Conservation (phyloP, 805 yeast genomes). For the Brettanomyces bruxellensis region DNA sequence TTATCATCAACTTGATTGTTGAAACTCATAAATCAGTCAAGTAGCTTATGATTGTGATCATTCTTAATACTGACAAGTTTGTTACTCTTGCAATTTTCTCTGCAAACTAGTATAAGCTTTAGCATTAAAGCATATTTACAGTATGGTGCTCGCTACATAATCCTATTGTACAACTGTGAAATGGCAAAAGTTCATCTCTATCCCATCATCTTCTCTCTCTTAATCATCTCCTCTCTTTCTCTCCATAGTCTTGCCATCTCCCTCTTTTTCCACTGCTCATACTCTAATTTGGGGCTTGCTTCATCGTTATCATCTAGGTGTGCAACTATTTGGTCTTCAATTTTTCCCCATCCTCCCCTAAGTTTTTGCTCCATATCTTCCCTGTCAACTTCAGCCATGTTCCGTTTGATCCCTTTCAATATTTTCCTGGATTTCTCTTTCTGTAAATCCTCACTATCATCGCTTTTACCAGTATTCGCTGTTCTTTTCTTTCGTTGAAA, state of each 20-base stretch:
- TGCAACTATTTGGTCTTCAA: conserved; percentile 15
- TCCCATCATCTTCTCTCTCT: conserved; percentile 7
- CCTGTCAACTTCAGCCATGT: conserved; percentile 12
- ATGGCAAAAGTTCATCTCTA: no score
- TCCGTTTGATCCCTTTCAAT: conserved; percentile 19
- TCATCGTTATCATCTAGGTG: conserved; percentile 54
- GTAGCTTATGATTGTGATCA: no score
- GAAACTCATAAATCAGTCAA: no score
- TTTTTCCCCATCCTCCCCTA: conserved; percentile 11
- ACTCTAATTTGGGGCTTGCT: conserved; percentile 40
- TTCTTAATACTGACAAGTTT: no score
- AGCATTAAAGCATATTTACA: no score
- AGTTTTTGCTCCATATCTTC: conserved; percentile 14
- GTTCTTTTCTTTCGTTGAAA: background rate
- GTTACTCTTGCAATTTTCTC: no score
- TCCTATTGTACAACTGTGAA: no score
- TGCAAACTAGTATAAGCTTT: no score
- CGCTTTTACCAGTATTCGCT: conserved; percentile 2
- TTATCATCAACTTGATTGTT: no score
- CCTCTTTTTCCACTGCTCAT: conserved; percentile 24
- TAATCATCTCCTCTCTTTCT: conserved; percentile 18
- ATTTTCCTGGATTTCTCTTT: conserved; percentile 9
- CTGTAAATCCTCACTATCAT: background rate
- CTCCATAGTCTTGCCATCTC: conserved; percentile 24
- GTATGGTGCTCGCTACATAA: no score